These are phyloP conservation scores for Dendrobium chrysotoxum DNA, from an alignment of 106 monocot genomes.

Conservation along the genomic window DNA sequence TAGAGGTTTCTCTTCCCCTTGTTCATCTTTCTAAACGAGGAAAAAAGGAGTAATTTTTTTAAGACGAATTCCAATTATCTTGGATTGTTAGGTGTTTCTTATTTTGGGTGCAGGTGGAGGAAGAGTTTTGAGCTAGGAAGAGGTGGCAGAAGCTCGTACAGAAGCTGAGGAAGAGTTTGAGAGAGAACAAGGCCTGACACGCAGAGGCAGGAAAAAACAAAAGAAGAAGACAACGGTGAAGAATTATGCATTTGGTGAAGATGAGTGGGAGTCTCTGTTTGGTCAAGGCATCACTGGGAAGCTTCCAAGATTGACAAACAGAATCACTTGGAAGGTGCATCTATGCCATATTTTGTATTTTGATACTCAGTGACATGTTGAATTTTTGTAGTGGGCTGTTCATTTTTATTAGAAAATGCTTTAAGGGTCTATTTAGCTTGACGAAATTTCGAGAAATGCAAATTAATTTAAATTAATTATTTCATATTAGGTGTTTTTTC, in stretches of 20 bases:
- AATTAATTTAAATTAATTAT: no score
- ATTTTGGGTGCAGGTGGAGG: conserved; percentile 45
- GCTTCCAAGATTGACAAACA: conserved; percentile 78
- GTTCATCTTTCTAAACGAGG: neutral
- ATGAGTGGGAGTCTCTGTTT: conserved; percentile 70
- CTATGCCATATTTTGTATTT: neutral
- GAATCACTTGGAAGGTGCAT: conserved; percentile 62
- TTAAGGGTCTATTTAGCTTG: neutral
- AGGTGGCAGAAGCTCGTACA: conserved; percentile 66
- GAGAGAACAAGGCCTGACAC: conserved; percentile 24
- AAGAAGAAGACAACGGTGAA: conserved; percentile 16
- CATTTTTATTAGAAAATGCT: neutral
- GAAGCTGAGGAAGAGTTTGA: conserved; percentile 82
- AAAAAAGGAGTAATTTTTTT: neutral
- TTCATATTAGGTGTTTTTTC: no score
- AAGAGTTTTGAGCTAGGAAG: conserved; percentile 48
- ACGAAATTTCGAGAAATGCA: no score
- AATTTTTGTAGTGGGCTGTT: neutral
- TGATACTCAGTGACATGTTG: neutral
- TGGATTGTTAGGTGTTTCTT: neutral
- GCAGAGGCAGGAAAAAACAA: conserved; percentile 19
- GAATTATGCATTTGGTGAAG: conserved; percentile 13
- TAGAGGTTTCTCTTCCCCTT: conserved; percentile 35
- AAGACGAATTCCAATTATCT: neutral
- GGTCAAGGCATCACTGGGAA: conserved; percentile 64